phyloP scores from a whole-genome alignment of 805 yeast genomes.

The Kodamaea kakaduensis region DNA sequence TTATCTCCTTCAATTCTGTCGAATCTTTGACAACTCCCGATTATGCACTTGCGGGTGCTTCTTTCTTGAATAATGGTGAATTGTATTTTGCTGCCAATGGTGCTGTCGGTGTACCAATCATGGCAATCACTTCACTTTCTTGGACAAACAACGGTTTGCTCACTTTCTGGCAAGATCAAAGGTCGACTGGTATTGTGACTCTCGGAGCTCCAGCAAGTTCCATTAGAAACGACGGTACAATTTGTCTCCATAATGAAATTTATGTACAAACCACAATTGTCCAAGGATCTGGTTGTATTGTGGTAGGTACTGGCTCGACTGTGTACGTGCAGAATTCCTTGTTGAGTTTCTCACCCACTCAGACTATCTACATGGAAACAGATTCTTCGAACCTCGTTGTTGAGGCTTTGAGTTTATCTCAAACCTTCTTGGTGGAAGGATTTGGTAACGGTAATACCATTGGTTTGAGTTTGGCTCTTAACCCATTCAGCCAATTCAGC shows the following conservation, averaged over 20 bases:
- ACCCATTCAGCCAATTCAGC: neutral
- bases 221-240: constrained; percentile 15
- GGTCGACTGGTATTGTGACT: constrained; percentile 18
- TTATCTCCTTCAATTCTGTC: constrained; percentile 14
- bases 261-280: constrained; percentile 22
- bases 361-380: constrained; percentile 12
- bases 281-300: constrained; percentile 27
- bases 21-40: constrained; percentile 11
- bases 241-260: constrained; percentile 21
- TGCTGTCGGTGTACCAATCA: constrained; percentile 10
- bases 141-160: constrained; percentile 20
- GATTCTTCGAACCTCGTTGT: constrained; percentile 11
- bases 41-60: constrained; percentile 8
- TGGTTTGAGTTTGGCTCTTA: constrained; percentile 18
- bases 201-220: constrained; percentile 12
- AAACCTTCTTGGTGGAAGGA: constrained; percentile 23
- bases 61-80: constrained; percentile 12
- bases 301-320: constrained; percentile 13
- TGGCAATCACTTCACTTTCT: constrained; percentile 10
- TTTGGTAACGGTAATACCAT: constrained; percentile 27
- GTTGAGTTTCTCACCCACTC: constrained; percentile 8
- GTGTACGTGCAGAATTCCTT: constrained; percentile 11
- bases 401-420: constrained; percentile 17
- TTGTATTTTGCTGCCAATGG: constrained; percentile 13
- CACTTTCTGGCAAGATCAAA: constrained; percentile 19